Evolutionary conservation across 2,329 filamentous ascomycete genomes (phyloP).

Genomic region (Diaporthe vexans): DNA sequence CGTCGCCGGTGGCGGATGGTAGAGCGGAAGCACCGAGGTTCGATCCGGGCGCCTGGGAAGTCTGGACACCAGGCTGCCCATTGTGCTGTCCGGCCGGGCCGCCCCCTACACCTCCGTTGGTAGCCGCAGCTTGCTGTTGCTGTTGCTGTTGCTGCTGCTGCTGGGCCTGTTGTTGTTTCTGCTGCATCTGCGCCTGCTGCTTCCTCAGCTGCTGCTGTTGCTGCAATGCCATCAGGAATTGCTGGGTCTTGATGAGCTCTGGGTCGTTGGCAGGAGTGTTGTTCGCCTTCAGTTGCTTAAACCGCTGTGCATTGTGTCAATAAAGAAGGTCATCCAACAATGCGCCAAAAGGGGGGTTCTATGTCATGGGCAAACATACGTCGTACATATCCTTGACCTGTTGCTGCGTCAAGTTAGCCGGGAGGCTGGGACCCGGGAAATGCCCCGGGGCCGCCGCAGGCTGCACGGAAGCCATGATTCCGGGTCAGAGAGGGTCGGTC

Average conservation of each 20-base stretch:
- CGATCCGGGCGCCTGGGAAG: constrained; percentile 52
- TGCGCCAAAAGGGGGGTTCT: not conserved
- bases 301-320: constrained; percentile 76
- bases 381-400: constrained; percentile 81
- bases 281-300: constrained; percentile 87
- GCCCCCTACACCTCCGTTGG: constrained; percentile 70
- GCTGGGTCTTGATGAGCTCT: constrained; percentile 86
- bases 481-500: constrained; percentile 33
- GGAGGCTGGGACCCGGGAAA: constrained; percentile 72
- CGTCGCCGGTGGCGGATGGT: constrained; percentile 52
- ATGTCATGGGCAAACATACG: constrained; percentile 59
- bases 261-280: constrained; percentile 87
- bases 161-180: constrained; percentile 52
- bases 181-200: constrained; percentile 48
- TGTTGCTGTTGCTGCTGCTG: constrained; percentile 57
- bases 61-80: constrained; percentile 52
- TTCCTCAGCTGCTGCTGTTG: constrained; percentile 51
- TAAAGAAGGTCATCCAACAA: constrained; percentile 20
- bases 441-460: constrained; percentile 74
- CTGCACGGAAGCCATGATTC: constrained; percentile 85
- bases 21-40: constrained; percentile 57
- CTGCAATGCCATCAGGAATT: constrained; percentile 78
- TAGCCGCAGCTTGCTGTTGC: constrained; percentile 56
- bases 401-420: constrained; percentile 79
- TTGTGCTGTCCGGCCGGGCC: constrained; percentile 55